A percentile compares a stretch with the other conserved stretches of the same genome.
Conservation (phyloP, 805 yeast genomes). For the Metschnikowia arizonensis region DNA sequence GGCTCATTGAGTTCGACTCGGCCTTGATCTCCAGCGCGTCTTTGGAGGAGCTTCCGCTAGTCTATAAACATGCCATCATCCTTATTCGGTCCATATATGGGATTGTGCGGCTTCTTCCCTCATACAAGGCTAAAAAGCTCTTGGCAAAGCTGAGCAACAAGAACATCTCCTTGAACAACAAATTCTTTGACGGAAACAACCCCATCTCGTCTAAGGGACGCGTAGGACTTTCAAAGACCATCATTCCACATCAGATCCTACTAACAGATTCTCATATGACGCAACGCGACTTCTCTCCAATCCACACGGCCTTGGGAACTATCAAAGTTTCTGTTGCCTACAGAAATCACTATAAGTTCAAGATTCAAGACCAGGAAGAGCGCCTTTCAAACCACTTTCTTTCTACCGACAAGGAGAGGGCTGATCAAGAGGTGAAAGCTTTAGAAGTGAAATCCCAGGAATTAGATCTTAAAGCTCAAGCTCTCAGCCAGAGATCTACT, state of each 20-base stretch:
- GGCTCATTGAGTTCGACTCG: slow-evolving; percentile 78
- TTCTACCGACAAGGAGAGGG: slow-evolving; percentile 36
- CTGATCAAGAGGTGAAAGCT: slow-evolving; percentile 2
- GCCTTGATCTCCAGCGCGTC: slow-evolving; percentile 35
- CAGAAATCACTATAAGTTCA: slow-evolving; percentile 66
- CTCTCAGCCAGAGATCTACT: not conserved
- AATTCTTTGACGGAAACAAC: slow-evolving; percentile 70
- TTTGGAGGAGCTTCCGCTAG: slow-evolving; percentile 55
- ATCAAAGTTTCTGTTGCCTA: slow-evolving; percentile 75
- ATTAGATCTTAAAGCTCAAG: not conserved
- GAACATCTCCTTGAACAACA: slow-evolving; percentile 48
- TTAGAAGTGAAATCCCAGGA: not conserved
- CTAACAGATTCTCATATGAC: slow-evolving; percentile 47
- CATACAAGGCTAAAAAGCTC: slow-evolving; percentile 51
- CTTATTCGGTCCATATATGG: slow-evolving; percentile 73
- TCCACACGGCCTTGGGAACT: slow-evolving; percentile 72
- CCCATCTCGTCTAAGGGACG: slow-evolving; percentile 80
- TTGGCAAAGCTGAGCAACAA: slow-evolving; percentile 19
- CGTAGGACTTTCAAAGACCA: slow-evolving; percentile 72
- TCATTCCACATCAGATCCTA: slow-evolving; percentile 43
- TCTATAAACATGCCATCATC: slow-evolving; percentile 71
- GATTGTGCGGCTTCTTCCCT: slow-evolving; percentile 63
- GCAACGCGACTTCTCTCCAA: slow-evolving; percentile 63
- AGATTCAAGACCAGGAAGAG: slow-evolving; percentile 63
- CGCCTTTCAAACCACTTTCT: slow-evolving; percentile 55